Base-by-base conservation (phyloP, 2,329 filamentous ascomycete species). In the Aureobasidium subglaciale region DNA sequence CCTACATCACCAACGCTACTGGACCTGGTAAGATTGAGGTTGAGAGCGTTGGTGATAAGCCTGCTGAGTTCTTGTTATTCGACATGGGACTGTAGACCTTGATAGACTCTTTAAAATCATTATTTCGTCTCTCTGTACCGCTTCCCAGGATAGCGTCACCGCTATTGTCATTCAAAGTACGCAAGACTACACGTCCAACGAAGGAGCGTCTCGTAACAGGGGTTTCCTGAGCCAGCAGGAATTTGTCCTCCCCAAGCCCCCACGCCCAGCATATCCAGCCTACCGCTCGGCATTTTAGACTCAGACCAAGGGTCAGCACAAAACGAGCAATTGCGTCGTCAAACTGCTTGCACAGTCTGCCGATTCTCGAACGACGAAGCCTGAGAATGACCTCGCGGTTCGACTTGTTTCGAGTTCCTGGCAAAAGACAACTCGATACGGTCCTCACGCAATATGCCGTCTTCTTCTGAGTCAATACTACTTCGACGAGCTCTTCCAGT, bases 1-100 rank as follows among this genome's bases (percentile, higher is more conserved):
- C 87, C 1, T 93, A 88, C 70, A 73, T 95, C 6, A 83, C 85
- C 6, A 69, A 67, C 5, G 68, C 70, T 1, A 64, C 58, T n/a
- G 73, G 74, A 0, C 73, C 73, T 0, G 71, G 68, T 0, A 72
- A 68, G 62, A 64, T 78, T 38, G 70, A 72, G 53, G 69, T 78
- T 11, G 72, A 75, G 63, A 77, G 73, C 58, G 67, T 75, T 2
- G 75, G 75, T 1, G 73, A 74, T 11, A 72, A 67, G 63, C 58
- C 67, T 4, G 75, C 74, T 0, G 75, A 78, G 62, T 77, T 78
- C 46, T 64, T 78, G 62, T 59, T 78, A 52, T 78, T 78, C 53
- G 75, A 78, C 59, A 74, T 78, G 74, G 74, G 72, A 0, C 37
- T 64, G 55, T 58, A 66, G 56, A 30, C 13, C 13, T 30, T 30